Conservation (phyloP, 805 yeast species). For the Zygoascus flipseniorum region DNA sequence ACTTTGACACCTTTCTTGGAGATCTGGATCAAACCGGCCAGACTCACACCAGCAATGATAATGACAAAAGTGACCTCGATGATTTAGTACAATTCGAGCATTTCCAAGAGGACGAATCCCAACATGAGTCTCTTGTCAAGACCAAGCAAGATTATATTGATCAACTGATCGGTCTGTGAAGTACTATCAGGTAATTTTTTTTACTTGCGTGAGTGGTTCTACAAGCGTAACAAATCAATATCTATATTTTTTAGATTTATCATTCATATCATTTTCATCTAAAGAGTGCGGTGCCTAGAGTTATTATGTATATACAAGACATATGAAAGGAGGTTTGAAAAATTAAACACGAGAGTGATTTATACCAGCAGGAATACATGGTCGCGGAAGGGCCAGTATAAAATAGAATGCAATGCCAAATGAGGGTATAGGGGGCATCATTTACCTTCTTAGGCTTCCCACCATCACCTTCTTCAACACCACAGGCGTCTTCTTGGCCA, state of each 20-base stretch:
- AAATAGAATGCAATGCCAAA: too few relatives aligned
- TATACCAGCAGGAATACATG: too few relatives aligned
- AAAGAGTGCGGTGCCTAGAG: too few relatives aligned
- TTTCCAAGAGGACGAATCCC: not conserved
- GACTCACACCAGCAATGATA: constrained; percentile 6
- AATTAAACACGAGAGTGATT: too few relatives aligned
- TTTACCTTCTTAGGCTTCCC: not conserved
- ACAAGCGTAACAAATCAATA: too few relatives aligned
- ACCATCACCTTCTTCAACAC: not conserved
- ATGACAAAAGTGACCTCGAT: not conserved
- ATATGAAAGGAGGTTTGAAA: too few relatives aligned
- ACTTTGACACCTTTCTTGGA: constrained; percentile 17
- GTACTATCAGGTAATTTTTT: not conserved
- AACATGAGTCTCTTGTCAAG: not conserved
- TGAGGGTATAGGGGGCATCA: too few relatives aligned
- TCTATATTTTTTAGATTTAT: too few relatives aligned
- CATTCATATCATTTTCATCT: too few relatives aligned
- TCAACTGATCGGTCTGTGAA: constrained; percentile 3
- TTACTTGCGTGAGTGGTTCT: too few relatives aligned
- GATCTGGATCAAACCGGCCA: constrained; percentile 10
- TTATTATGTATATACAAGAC: too few relatives aligned
- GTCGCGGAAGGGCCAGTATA: too few relatives aligned
- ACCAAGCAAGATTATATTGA: constrained; percentile 12
- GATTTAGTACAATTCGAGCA: not conserved
- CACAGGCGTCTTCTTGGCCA: not conserved